Conservation (phyloP, 768 basidiomycete species). For the Lactarius psammicola region DNA sequence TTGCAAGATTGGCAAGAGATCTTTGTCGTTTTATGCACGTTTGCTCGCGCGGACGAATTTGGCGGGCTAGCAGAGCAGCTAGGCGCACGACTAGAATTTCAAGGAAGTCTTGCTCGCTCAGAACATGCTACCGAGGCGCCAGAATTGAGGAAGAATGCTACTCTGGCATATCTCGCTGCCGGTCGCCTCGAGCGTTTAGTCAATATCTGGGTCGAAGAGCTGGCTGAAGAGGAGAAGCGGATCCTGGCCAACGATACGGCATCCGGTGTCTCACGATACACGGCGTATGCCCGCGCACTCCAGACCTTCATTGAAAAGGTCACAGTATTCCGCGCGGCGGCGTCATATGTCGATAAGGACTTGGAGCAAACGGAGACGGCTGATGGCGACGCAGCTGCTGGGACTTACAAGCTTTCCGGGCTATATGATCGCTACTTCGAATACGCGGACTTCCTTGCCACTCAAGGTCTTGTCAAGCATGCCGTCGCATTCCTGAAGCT, state of each 20-base stretch:
- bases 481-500: conserved; percentile 77
- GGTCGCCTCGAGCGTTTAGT: conserved; percentile 83
- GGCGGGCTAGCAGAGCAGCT: conserved; percentile 86
- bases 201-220: conserved; percentile 89
- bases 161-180: conserved; percentile 90
- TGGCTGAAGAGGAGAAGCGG: conserved; percentile 76
- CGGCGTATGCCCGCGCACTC: conserved; percentile 79
- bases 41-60: conserved; percentile 84
- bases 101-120: conserved; percentile 58
- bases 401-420: conserved; percentile 77
- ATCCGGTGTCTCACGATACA: conserved; percentile 57
- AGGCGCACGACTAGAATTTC: conserved; percentile 86
- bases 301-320: conserved; percentile 98
- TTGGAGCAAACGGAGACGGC: conserved; percentile 43
- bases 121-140: conserved; percentile 46
- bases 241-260: conserved; percentile 44
- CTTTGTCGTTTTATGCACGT: conserved; percentile 95
- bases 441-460: conserved; percentile 88
- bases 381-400: conserved; percentile 42
- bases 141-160: conserved; percentile 81
- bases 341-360: conserved; percentile 74
- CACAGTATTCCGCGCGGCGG: conserved; percentile 87
- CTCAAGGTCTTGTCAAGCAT: conserved; percentile 85
- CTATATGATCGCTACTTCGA: conserved; percentile 95
- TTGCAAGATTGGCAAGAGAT: conserved; percentile 94